Conservation (phyloP, 805 yeast genomes). For the Candida hispaniensis region DNA sequence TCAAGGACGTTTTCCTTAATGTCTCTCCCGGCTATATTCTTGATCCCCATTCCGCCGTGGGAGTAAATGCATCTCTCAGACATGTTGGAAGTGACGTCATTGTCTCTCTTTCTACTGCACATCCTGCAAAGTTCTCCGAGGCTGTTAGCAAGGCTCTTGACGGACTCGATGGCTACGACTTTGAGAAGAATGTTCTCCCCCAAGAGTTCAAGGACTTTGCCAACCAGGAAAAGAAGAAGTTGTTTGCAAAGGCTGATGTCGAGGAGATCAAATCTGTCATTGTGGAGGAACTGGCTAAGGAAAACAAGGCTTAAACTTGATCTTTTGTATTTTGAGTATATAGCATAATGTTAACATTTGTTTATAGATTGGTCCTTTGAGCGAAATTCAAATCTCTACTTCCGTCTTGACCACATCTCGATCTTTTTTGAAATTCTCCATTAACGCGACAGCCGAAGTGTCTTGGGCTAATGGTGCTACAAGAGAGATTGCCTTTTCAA, state of each 20-base stretch:
- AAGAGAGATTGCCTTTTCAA: slow-evolving; percentile 64
- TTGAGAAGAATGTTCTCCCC: slow-evolving; percentile 82
- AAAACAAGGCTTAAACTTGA: slow-evolving; percentile 19
- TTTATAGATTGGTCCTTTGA: too few relatives aligned
- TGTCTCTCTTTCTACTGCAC: slow-evolving; percentile 90
- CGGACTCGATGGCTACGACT: slow-evolving; percentile 61
- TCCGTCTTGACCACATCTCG: not conserved
- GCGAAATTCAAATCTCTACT: too few relatives aligned
- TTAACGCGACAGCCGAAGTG: slow-evolving; percentile 3
- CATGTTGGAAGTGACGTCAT: slow-evolving; percentile 41
- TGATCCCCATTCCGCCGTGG: slow-evolving; percentile 97
- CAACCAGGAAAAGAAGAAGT: slow-evolving; percentile 61
- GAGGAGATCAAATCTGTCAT: slow-evolving; percentile 67
- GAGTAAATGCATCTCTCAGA: slow-evolving; percentile 67
- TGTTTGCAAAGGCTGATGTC: slow-evolving; percentile 57
- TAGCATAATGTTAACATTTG: too few relatives aligned
- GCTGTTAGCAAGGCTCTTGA: slow-evolving; percentile 79
- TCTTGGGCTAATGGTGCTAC: slow-evolving; percentile 58
- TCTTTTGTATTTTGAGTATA: too few relatives aligned
- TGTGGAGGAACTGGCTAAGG: slow-evolving; percentile 54
- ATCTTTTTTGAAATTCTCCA: slow-evolving; percentile 2
- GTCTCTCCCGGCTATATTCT: slow-evolving; percentile 59
- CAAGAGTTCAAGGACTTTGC: slow-evolving; percentile 69
- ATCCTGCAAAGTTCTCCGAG: slow-evolving; percentile 96
- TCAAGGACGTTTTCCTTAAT: slow-evolving; percentile 52